Evolutionary conservation across 2,329 filamentous ascomycete species (phyloP), one percentile per base, ranked within the genome.

Genomic region (Xylariaceae sp.): DNA sequence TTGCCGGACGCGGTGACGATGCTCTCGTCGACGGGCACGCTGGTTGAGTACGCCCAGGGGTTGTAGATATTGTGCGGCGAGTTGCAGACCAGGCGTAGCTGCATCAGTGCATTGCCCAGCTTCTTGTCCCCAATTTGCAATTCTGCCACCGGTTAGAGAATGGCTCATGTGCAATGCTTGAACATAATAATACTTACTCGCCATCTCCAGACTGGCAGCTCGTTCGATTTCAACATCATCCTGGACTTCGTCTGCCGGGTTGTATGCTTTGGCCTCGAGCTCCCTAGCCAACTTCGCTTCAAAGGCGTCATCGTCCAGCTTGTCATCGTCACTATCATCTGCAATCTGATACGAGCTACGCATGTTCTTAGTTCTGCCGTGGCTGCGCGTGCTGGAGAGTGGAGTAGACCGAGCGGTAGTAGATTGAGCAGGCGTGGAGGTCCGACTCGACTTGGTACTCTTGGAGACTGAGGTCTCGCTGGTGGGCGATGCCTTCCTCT

Each of bases 51-150:
- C 0, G 74, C 68, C 75, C 90, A 96, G 0, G 92, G 90, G 54
- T 88, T 93, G 61, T 94, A 96, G 57, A 98, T 96, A 53, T 95
- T 94, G 59, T 95, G 89, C 0, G 92, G 92, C 1, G 80, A 86
- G 57, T 98, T 94, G 59, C 92, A 96, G 9, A 86, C 87, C 0
- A 95, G 72, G 0, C 92, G 83, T 3, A 94, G 75, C 55, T 98
- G 92, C 69, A 94, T 87, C 14, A 96, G 63, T 0, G 88, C 84
- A 46, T 98, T 98, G 29, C 92, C 89, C 2, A 96, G 70, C 52
- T 94, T 95, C 64, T 96, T 96, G 27, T 77, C 75, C 3, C 79
- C 69, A n/a, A 96, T 85, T 56, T 95, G 86, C 35, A 84, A 81
- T 56, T 90, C 78, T 78, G 51, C 10, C 13, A 11, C 0, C 19